Evolutionary conservation across 805 yeast species (phyloP), one percentile per base, ranked within the genome.

Genomic region (Blastobotrys mokoenaii): DNA sequence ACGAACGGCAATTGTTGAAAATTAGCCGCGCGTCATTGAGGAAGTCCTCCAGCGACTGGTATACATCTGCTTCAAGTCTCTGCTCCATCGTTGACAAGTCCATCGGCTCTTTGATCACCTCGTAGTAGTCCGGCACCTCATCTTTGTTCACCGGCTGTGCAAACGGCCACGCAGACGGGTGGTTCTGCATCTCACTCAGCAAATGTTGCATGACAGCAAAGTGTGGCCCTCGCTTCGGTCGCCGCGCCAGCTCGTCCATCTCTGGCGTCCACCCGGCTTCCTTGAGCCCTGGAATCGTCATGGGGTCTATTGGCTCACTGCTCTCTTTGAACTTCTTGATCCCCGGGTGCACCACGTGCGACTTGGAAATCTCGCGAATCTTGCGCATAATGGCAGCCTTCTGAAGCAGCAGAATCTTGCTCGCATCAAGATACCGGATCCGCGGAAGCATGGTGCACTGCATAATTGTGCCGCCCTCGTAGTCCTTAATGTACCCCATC

Each of bases 401-500:
- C 62, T 93, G 98, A 22, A 89, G 67, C 44, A 93, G 68, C 43
- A 93, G 65, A 36, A 93, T 86, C 63, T 88, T 90, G 1, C 83
- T 82, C 52, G 86, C 82, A 62, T 93, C 98, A 43, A 93, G 69
- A 63, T 93, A 93, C 53, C 97, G 76, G 46, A 87, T 80, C 41
- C 78, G 71, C 1, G 97, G 97, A 43, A 93, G 69, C 94, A 90
- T 89, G 0, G 90, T 68, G 61, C 98, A 93, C 67, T 93, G 97
- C 97, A 93, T 90, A 49, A 93, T 69, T 0, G 98, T 93, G 56
- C 97, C 98, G 20, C 99, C 99, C 67, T 93, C 99, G 65, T 93
- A 93, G 69, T 93, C 98, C 64, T 93, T 93, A 60, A 93, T 93
- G 64, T 93, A 93, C 2, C 99, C 99, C 93, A 87, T 86, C 99